Evolutionary conservation across 495 filamentous ascomycete species (phyloP).

Genomic region (Penicillium paradoxum): DNA sequence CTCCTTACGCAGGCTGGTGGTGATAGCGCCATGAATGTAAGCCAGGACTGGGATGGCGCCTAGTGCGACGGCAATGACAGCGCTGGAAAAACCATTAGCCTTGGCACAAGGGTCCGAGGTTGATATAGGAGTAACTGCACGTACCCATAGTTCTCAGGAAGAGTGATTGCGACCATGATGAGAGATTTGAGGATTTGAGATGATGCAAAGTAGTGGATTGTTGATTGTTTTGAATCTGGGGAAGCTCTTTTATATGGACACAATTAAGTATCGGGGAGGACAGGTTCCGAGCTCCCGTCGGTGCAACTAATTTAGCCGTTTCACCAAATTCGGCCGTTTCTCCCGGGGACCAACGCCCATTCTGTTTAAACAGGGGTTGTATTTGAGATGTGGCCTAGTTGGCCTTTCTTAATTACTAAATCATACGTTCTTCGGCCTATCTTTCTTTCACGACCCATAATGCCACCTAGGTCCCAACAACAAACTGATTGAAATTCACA

Average conservation of each 20-base stretch:
- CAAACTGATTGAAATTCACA: background rate
- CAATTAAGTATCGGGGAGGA: background rate
- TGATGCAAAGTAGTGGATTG: background rate
- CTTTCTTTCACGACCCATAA: too few relatives aligned
- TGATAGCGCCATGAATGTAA: conserved; percentile 52
- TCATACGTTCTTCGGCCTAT: too few relatives aligned
- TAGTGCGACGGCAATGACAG: conserved; percentile 56
- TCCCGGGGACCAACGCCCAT: too few relatives aligned
- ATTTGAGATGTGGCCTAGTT: too few relatives aligned
- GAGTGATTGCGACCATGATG: conserved; percentile 38
- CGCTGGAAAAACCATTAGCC: conserved; percentile 28
- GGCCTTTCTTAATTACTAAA: too few relatives aligned
- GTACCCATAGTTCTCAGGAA: conserved; percentile 51
- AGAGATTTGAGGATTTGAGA: background rate
- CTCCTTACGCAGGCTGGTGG: conserved; percentile 41
- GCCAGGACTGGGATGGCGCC: conserved; percentile 51
- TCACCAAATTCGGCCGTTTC: background rate
- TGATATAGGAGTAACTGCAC: background rate
- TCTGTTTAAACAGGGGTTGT: too few relatives aligned
- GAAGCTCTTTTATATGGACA: background rate
- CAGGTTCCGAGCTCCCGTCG: background rate
- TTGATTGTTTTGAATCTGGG: background rate
- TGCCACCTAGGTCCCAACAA: background rate
- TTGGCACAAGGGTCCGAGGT: background rate
- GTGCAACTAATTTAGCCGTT: background rate